Evolutionary conservation across 495 filamentous ascomycete genomes (phyloP), one percentile per base, ranked within the genome.

Genomic region (Amphirosellinia nigrospora): DNA sequence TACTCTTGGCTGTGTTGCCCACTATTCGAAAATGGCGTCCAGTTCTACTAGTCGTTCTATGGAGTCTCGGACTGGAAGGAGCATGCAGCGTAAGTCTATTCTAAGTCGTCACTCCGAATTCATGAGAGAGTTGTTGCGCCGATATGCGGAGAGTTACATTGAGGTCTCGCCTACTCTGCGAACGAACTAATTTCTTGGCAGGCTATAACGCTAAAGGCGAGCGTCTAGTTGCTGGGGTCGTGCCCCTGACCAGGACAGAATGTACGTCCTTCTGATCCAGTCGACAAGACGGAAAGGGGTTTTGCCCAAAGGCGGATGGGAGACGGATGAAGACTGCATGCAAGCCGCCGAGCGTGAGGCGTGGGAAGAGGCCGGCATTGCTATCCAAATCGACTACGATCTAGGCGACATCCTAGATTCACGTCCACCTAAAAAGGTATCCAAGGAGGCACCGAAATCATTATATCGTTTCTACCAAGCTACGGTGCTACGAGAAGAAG

Each of bases 311-410:
- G 96, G 96, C 73, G 96, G 96, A 65, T 99, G 96, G 93, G 96
- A 99, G 80, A 91, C 88, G 21, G 96, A 99, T 82, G 96, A 99
- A 82, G 86, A 84, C 70, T 87, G 85, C 68, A 79, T 79, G 60
- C 83, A 86, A 69, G 86, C 86, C 48, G 86, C 85, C 41, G 82
- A 82, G 65, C 84, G 96, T 69, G 96, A 99, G 82, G 96, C 96
- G 53, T 99, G 96, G 96, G 96, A 99, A 82, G 96, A 99, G 82
- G 96, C 93, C 61, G 96, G 96, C 72, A 94, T 99, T 75, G 81
- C 89, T 68, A 93, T 94, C 79, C 90, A 86, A 38, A 89, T 98
- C 75, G 88, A 88, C 68, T 88, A 89, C 73, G 93, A 97, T 80
- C 86, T 99, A 72, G 96, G 96, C 63, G 84, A 90, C 69, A 96